Evolutionary conservation across 1,284 basidiomycete species (phyloP).

Genomic region (Pyrrhoderma noxium): DNA sequence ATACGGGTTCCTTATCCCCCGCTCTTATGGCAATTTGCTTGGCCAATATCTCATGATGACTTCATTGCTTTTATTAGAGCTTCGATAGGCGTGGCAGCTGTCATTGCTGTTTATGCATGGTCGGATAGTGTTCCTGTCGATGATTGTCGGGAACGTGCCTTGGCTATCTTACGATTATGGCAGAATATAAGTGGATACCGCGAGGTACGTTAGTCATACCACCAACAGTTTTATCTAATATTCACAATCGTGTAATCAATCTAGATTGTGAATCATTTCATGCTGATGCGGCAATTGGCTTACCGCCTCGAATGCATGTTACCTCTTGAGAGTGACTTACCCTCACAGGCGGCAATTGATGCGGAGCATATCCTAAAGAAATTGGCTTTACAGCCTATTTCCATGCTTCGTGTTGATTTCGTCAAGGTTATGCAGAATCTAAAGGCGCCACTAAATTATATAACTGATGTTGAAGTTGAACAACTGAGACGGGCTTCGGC

Average conservation of each 20-base stretch:
- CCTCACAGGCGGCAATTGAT: conserved; percentile 52
- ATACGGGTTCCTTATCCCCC: conserved; percentile 31
- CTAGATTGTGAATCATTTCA: conserved; percentile 59
- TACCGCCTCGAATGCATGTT: conserved; percentile 58
- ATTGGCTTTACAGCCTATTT: conserved; percentile 52
- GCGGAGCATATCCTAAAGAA: conserved; percentile 60
- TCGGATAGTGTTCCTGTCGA: conserved; percentile 66
- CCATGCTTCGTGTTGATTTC: conserved; percentile 51
- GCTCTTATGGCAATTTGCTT: conserved; percentile 23
- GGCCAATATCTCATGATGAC: conserved; percentile 41
- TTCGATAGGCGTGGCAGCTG: conserved; percentile 55
- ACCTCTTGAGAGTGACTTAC: conserved; percentile 43
- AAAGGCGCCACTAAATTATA: conserved; percentile 47
- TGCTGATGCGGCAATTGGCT: conserved; percentile 56
- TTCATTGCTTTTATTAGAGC: conserved; percentile 59
- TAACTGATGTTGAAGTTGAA: conserved; percentile 50
- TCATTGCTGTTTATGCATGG: conserved; percentile 73
- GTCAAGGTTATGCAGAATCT: conserved; percentile 47
- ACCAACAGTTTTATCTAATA: no score
- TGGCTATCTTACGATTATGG: conserved; percentile 63
- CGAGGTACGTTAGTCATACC: conserved; percentile 31
- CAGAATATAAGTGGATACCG: conserved; percentile 58
- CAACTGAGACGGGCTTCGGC: conserved; percentile 51
- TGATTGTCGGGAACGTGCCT: conserved; percentile 50
- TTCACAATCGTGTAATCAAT: no score